Evolutionary conservation across 306 rosid genomes (phyloP), one percentile per base, ranked within the genome.

Genomic region (Dicorynia guianensis): DNA sequence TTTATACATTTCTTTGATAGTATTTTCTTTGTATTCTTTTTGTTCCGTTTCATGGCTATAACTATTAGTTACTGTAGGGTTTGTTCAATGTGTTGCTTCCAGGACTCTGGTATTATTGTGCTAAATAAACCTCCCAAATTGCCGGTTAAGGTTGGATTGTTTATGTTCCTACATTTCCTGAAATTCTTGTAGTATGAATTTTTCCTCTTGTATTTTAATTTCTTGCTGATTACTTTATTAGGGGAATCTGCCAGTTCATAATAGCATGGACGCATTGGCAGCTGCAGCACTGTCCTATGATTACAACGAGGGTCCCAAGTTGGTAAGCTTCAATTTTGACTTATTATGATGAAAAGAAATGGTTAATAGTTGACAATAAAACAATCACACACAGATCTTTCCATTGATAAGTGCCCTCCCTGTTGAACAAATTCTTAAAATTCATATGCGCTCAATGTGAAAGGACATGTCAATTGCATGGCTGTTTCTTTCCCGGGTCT

Each of bases 211-310:
- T 63, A 18, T 74, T 49, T 79, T 75, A 60, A 83, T 78, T 83
- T 73, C 48, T 30, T 76, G 64, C 67, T 36, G 61, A 76, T 69
- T 68, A 60, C 69, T 65, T 80, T 89, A 73, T 59, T 71, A 94
- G 98, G 98, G 97, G 80, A 89, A 87, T 87, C 88, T 92, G 47
- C 97, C 98, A 7, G 80, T 94, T 81, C 97, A 94, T 83, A 94
- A 92, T 67, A 92, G 97, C 82, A 90, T 94, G 97, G 98, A 94
- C 64, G 97, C 97, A 5, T 83, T 94, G 88, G 97, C 97, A 15
- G 97, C 95, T 71, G 95, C 95, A n/a, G 97, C 98, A 11, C 83
- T 94, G 54, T 90, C 96, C 60, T 94, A 87, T 81, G 95, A 90
- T 70, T 70, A 87, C 65, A 87, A 92, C 15, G 93, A 94, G 74